phyloP scores from a whole-genome alignment of 2,329 filamentous ascomycete species.

The Fusarium citri region DNA sequence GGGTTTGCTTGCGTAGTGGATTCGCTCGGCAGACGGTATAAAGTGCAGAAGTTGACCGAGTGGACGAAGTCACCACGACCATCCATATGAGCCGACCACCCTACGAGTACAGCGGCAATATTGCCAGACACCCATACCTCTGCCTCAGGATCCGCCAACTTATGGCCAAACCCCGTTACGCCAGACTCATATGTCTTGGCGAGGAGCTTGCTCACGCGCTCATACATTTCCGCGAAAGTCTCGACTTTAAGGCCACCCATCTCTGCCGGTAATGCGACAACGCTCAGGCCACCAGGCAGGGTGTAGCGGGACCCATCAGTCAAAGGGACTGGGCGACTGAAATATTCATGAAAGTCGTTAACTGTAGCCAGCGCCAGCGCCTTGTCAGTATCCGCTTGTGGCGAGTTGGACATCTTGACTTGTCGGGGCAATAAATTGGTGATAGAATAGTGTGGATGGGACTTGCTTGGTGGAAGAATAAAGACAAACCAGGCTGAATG shows the following conservation, averaged over 20 bases:
- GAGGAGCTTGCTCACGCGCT: conserved; percentile 1
- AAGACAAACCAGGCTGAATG: too few relatives aligned
- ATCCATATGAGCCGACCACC: not conserved
- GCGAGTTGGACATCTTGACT: not conserved
- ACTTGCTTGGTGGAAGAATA: too few relatives aligned
- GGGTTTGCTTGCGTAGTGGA: not conserved
- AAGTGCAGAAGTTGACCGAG: not conserved
- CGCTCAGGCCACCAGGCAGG: not conserved
- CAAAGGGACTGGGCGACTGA: not conserved
- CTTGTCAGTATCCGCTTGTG: not conserved
- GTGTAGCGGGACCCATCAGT: not conserved
- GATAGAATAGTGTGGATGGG: too few relatives aligned
- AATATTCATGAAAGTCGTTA: not conserved
- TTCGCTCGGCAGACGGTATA: not conserved
- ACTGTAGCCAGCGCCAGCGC: not conserved
- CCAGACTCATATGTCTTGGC: not conserved
- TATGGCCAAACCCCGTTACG: not conserved
- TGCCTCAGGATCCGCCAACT: not conserved
- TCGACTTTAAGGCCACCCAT: conserved; percentile 5
- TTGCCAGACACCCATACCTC: not conserved
- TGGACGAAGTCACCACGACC: not conserved
- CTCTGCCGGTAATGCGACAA: not conserved
- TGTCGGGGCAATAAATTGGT: too few relatives aligned
- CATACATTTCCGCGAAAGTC: not conserved
- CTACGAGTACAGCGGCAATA: conserved; percentile 2